Base-by-base conservation (phyloP, 768 basidiomycete genomes). In the Suillus cothurnatus region DNA sequence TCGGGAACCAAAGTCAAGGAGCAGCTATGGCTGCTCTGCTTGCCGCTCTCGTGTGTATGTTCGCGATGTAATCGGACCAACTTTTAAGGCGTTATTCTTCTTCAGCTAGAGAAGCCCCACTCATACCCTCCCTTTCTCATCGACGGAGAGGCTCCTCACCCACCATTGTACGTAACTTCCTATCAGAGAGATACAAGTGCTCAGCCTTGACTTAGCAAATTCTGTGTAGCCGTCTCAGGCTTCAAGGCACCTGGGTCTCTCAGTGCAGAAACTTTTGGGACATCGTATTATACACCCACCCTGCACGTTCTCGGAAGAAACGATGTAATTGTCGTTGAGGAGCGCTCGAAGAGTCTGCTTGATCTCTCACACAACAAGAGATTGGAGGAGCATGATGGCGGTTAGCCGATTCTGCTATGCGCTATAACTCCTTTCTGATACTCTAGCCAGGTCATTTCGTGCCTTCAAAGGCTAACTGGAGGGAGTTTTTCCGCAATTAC, bases 311-410 rank as follows among this genome's bases (percentile, higher is more conserved):
- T 93, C 9, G 94, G 94, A n/a, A 82, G 78, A 69, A 91, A 81
- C 45, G 94, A 95, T 68, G 83, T 91, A 14, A 83, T 96, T 28
- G 90, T 95, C 14, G 73, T 83, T 14, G 84, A 86, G 72, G 91
- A 93, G 71, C 84, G 93, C 38, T 86, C 91, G 0, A 81, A 81
- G 65, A 72, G 74, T 19, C 77, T 94, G 6, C 74, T 92, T 19
- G 79, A 81, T 8, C 76, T 85, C 12, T 89, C 90, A 34, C 71
- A 73, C 2, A 83, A 84, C 55, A 81, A 81, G 36, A 83, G 93
- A 14, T 84, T 95, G 11, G 92, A 92, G 72, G 83, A 82, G 68
- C 94, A 95, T 64, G 86, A 87, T 31, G 94, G 94, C 61, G 94
- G 94, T 93, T 64, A 36, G 88, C 77, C 23, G 23, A 49, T 6